Evolutionary conservation across 495 filamentous ascomycete genomes (phyloP).

Genomic region (Lasiosphaeria ovina): DNA sequence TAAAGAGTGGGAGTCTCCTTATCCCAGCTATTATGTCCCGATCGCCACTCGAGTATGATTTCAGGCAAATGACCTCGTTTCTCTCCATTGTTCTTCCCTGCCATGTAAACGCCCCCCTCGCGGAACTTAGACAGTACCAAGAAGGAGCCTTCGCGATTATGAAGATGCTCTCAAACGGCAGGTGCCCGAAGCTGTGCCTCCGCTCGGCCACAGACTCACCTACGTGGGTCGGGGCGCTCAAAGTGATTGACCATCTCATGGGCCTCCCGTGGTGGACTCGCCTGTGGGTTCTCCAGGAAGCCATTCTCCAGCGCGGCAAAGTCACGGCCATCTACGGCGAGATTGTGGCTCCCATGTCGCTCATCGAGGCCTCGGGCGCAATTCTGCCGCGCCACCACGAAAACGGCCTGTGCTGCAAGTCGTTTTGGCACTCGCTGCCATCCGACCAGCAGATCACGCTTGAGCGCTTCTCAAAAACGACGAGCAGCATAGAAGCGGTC

Average conservation of each 20-base stretch:
- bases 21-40: too few relatives aligned
- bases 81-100: too few relatives aligned
- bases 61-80: too few relatives aligned
- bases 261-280: neutral
- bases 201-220: neutral
- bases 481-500: neutral
- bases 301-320: neutral
- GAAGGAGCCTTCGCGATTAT: slow-evolving; percentile 3
- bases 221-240: neutral
- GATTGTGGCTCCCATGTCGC: slow-evolving; percentile 2
- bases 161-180: slow-evolving; percentile 10
- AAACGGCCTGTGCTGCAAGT: neutral
- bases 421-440: neutral
- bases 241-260: neutral
- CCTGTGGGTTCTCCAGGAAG: neutral
- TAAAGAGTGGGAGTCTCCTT: too few relatives aligned
- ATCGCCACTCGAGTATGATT: too few relatives aligned
- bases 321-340: slow-evolving; percentile 4
- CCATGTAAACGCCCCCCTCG: neutral
- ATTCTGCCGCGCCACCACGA: slow-evolving; percentile 5
- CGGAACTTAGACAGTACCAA: neutral
- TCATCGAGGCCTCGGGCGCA: slow-evolving; percentile 5
- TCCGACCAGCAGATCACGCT: neutral
- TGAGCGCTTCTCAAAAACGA: neutral
- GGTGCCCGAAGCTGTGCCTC: neutral